Base-by-base conservation (phyloP, 1,284 basidiomycete species). In the Boletus putidus region DNA sequence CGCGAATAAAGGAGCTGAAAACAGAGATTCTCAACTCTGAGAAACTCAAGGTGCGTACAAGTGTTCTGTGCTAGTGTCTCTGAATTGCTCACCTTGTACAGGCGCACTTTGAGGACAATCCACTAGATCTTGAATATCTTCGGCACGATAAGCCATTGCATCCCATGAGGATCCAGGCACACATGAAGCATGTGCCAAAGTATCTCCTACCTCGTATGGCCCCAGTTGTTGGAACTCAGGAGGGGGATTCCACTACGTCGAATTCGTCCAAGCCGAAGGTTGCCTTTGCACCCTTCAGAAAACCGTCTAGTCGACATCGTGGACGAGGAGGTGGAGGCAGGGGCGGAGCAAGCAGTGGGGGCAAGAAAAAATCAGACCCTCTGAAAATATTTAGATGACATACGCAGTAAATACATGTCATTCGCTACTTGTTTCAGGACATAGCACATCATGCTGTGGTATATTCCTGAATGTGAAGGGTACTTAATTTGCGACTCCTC, bases 41-140 rank as follows among this genome's bases (percentile, higher is more conserved):
- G 67, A 98, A 96, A 75, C 83, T 99, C 57, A 98, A 98, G 85
- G 94, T 94, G 60, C 37, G 82, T 70, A n/a, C 4, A 29, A 10
- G 18, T 15, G 21, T 39, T 36, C 10, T 27, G 10, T 48, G 31
- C 16, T 35, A 20, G 15, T 20, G 20, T 47, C 7, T 58, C 52
- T 15, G 25, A 14, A 29, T 53, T 20, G 18, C 46, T 64, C n/a
- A 68, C 46, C 1, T 14, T 31, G 57, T 58, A 6, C 68, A 97
- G 92, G 92, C 95, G 3, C 96, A 99, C 75, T 99, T 99, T 62
- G 96, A 98, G 69, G 96, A 98, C 68, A 96, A 99, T 70, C 97
- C 97, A 0, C 80, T 93, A 11, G 96, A 98, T 71, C 80, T 98
- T 21, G 94, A 94, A 54, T 98, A 89, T 72, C 79, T 99, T 35